Evolutionary conservation across 257 asterid genomes (phyloP).

Genomic region (Linaria vulgaris): DNA sequence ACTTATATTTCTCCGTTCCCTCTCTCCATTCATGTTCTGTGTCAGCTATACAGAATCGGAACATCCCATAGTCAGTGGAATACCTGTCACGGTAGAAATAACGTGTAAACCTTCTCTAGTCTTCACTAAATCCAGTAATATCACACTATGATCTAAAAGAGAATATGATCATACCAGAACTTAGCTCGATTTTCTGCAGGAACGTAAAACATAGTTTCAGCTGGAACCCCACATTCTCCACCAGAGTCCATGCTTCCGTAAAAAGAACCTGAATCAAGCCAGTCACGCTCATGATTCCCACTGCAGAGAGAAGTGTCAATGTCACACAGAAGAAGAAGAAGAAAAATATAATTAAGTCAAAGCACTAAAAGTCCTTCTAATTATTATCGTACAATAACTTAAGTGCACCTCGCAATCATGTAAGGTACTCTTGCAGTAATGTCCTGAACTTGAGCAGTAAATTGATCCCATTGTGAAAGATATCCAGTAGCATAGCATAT

Average conservation of each 20-base stretch:
- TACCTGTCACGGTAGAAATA: slow-evolving; percentile 46
- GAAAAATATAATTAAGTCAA: not conserved
- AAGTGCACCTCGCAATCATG: slow-evolving; percentile 82
- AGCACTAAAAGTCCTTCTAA: not conserved
- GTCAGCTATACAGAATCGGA: slow-evolving; percentile 82
- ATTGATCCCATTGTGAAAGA: slow-evolving; percentile 95
- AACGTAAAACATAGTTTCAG: slow-evolving; percentile 74
- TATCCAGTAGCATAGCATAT: slow-evolving; percentile 82
- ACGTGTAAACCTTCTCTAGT: not conserved
- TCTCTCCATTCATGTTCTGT: slow-evolving; percentile 91
- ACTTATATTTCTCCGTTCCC: slow-evolving; percentile 73
- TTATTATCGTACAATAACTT: not conserved
- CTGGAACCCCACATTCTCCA: slow-evolving; percentile 93
- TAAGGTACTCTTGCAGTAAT: slow-evolving; percentile 85
- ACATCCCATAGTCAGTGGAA: slow-evolving; percentile 85
- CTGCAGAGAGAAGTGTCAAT: slow-evolving; percentile 40
- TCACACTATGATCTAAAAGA: not conserved
- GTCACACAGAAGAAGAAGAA: not conserved
- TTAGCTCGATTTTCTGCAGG: slow-evolving; percentile 94
- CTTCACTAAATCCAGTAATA: not conserved
- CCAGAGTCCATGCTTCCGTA: slow-evolving; percentile 77
- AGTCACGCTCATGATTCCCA: slow-evolving; percentile 96
- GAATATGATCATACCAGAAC: slow-evolving; percentile 56
- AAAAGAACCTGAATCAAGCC: slow-evolving; percentile 91
- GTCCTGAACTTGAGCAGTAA: slow-evolving; percentile 85